phyloP scores from a whole-genome alignment of 768 basidiomycete genomes.

The Collybiopsis confluens region DNA sequence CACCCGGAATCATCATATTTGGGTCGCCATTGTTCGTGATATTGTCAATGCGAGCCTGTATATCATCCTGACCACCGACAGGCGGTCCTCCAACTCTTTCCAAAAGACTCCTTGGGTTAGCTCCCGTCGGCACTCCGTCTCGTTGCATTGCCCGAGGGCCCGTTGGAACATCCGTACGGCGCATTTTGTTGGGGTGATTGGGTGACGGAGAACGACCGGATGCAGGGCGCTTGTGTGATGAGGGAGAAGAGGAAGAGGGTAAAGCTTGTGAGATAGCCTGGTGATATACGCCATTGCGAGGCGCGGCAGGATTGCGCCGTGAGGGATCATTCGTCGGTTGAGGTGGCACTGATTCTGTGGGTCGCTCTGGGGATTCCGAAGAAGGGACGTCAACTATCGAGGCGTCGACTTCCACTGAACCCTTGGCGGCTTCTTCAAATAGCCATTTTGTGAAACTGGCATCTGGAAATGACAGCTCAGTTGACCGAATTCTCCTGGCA shows the following conservation, averaged over 20 bases:
- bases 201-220: slow-evolving; percentile 68
- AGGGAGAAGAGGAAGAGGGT: slow-evolving; percentile 43
- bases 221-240: slow-evolving; percentile 58
- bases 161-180: slow-evolving; percentile 75
- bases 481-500: neutral
- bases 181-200: slow-evolving; percentile 61
- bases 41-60: slow-evolving; percentile 76
- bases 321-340: slow-evolving; percentile 34
- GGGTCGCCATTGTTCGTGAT: slow-evolving; percentile 60
- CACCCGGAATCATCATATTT: slow-evolving; percentile 52
- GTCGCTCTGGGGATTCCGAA: slow-evolving; percentile 20
- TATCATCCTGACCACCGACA: slow-evolving; percentile 51
- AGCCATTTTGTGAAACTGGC: slow-evolving; percentile 85
- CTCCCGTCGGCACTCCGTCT: slow-evolving; percentile 28
- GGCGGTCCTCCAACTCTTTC: slow-evolving; percentile 73
- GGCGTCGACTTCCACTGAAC: slow-evolving; percentile 48
- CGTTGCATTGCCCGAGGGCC: slow-evolving; percentile 82
- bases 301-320: slow-evolving; percentile 40
- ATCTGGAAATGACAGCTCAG: slow-evolving; percentile 42
- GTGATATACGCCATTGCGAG: slow-evolving; percentile 63
- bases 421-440: slow-evolving; percentile 75
- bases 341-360: slow-evolving; percentile 21
- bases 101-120: slow-evolving; percentile 60
- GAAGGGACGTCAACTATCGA: slow-evolving; percentile 30
- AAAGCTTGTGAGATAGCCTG: slow-evolving; percentile 69